Evolutionary conservation across 2,329 filamentous ascomycete species (phyloP).

Genomic region (Aspergillus ibericus): DNA sequence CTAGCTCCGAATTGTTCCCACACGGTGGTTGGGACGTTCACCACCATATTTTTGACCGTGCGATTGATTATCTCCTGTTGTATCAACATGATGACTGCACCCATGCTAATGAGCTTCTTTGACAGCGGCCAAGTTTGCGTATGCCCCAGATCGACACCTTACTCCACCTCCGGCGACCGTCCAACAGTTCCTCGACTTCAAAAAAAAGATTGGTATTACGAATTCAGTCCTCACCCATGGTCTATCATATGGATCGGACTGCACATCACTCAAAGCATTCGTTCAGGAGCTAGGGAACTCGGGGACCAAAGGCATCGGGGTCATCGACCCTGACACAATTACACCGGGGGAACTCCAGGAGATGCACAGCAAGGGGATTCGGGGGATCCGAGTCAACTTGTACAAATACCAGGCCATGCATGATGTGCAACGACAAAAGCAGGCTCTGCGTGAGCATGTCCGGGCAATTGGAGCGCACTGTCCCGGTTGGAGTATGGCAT

Average conservation of each 20-base stretch:
- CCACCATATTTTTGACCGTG: slow-evolving; percentile 38
- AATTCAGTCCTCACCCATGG: slow-evolving; percentile 41
- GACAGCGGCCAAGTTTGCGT: slow-evolving; percentile 23
- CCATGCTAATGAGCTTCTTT: not conserved
- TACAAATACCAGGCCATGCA: slow-evolving; percentile 41
- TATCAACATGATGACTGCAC: too few species aligned
- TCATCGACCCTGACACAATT: slow-evolving; percentile 30
- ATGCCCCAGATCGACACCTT: slow-evolving; percentile 27
- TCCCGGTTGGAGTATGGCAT: slow-evolving; percentile 32
- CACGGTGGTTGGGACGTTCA: slow-evolving; percentile 35
- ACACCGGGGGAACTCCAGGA: slow-evolving; percentile 22
- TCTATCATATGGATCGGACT: slow-evolving; percentile 40
- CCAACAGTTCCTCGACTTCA: slow-evolving; percentile 26
- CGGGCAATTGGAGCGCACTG: slow-evolving; percentile 19
- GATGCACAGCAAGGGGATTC: slow-evolving; percentile 31
- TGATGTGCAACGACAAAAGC: slow-evolving; percentile 37
- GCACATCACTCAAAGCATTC: slow-evolving; percentile 35
- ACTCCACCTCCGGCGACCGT: slow-evolving; percentile 31
- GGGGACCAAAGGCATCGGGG: slow-evolving; percentile 31
- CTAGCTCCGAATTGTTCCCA: slow-evolving; percentile 24
- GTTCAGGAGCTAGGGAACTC: slow-evolving; percentile 26
- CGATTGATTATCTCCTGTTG: not conserved
- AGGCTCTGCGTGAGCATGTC: slow-evolving; percentile 31
- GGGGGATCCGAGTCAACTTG: slow-evolving; percentile 39
- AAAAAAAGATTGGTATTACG: slow-evolving; percentile 28